Evolutionary conservation across 129 eudicot species (phyloP).

Genomic region (Solidago caesia): DNA sequence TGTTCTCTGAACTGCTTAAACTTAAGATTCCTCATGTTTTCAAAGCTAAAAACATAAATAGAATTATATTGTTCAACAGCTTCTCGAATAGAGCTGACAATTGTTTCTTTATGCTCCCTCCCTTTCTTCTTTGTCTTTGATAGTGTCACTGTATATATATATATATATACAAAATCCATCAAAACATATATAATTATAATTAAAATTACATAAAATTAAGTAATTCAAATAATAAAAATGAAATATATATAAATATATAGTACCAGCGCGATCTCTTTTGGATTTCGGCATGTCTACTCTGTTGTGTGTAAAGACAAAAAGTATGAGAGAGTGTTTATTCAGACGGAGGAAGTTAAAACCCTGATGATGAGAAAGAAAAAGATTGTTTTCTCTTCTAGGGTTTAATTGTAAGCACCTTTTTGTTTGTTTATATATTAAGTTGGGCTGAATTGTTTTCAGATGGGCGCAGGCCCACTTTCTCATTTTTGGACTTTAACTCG

Average conservation of each 20-base stretch:
- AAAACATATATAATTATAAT: background rate
- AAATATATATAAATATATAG: background rate
- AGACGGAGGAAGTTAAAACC: constrained; percentile 17
- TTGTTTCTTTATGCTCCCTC: constrained; percentile 79
- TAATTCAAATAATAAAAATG: background rate
- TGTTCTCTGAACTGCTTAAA: constrained; percentile 89
- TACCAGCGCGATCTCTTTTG: constrained; percentile 72
- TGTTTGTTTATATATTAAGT: background rate
- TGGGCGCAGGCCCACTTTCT: too few relatives aligned
- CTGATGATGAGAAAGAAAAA: background rate
- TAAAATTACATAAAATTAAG: background rate
- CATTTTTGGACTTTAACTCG: too few relatives aligned
- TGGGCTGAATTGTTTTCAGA: too few relatives aligned
- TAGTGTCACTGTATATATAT: constrained; percentile 59
- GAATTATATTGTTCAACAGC: constrained; percentile 72
- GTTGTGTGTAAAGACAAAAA: background rate
- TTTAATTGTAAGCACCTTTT: background rate
- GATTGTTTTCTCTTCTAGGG: constrained; percentile 4
- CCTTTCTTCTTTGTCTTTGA: constrained; percentile 99
- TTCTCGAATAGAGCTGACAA: constrained; percentile 71
- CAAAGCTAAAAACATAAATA: constrained; percentile 69
- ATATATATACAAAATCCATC: background rate
- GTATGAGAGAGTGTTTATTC: background rate
- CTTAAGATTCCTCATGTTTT: constrained; percentile 97
- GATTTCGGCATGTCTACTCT: constrained; percentile 68